These are phyloP conservation scores for Melampsora larici-populina DNA, from an alignment of 1,284 basidiomycete genomes.

Conservation along the genomic window DNA sequence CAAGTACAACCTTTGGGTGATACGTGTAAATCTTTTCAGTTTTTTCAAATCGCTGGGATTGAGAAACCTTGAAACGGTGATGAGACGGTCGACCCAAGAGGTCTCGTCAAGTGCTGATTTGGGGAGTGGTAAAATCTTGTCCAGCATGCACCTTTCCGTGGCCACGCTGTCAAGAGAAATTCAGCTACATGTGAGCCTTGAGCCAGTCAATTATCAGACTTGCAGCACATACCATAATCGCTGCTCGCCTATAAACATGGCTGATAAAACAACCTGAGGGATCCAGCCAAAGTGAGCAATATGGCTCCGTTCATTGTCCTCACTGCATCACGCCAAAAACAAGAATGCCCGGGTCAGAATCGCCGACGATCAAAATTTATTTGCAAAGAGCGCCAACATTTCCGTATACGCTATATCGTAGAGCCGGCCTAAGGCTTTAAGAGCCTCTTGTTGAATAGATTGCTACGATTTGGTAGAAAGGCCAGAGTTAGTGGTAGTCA, in stretches of 20 bases:
- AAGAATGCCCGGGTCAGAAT: neutral
- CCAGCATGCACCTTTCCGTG: conserved; percentile 66
- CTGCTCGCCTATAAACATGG: conserved; percentile 47
- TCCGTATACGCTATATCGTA: conserved; percentile 81
- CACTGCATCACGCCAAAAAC: conserved; percentile 58
- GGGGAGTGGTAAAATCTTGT: conserved; percentile 78
- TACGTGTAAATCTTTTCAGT: conserved; percentile 24
- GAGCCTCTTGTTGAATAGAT: conserved; percentile 75
- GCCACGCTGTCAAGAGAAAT: conserved; percentile 57
- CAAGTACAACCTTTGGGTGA: conserved; percentile 17
- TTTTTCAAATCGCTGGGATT: conserved; percentile 17
- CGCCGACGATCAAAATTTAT: neutral
- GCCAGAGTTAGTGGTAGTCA: neutral
- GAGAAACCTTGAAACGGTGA: conserved; percentile 23
- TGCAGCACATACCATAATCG: conserved; percentile 40
- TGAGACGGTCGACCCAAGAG: conserved; percentile 29
- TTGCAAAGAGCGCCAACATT: conserved; percentile 63
- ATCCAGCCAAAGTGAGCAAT: conserved; percentile 89
- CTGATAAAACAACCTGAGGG: conserved; percentile 67
- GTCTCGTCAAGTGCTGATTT: conserved; percentile 17
- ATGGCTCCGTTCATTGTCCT: conserved; percentile 71
- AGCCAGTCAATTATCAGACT: conserved; percentile 59
- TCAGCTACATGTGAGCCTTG: conserved; percentile 53
- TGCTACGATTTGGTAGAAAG: conserved; percentile 56
- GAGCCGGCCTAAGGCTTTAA: conserved; percentile 71